Conservation (phyloP, 768 basidiomycete genomes). For the Rhodotorula graminis region DNA sequence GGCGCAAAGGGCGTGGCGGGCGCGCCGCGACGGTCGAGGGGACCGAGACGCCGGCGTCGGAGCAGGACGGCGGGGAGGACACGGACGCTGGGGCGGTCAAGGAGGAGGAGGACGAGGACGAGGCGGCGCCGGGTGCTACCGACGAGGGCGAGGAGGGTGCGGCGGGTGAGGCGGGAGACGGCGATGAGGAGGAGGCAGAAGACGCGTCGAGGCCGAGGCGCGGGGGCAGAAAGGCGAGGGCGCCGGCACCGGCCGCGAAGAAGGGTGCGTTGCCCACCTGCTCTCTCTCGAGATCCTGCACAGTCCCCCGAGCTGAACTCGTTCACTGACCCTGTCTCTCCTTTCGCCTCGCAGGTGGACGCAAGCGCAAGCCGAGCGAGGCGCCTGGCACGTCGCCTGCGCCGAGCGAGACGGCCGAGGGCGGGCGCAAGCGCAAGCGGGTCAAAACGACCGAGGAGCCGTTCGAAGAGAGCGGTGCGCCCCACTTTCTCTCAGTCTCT, state of each 20-base stretch:
- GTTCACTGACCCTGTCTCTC: not conserved
- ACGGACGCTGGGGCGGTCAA: not conserved
- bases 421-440: not conserved
- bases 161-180: not conserved
- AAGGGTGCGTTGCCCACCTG: not conserved
- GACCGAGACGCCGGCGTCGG: not conserved
- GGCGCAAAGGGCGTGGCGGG: not conserved
- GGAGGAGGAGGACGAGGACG: not conserved
- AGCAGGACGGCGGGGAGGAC: not conserved
- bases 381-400: not conserved
- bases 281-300: not conserved
- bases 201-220: not conserved
- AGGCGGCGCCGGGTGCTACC: not conserved
- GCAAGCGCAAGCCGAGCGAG: slow-evolving; percentile 21
- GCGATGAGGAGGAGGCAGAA: not conserved
- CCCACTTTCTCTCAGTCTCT: not conserved
- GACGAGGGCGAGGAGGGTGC: not conserved
- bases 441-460: slow-evolving; percentile 12
- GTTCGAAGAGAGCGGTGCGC: not conserved
- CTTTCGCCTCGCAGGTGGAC: not conserved
- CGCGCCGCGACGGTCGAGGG: not conserved
- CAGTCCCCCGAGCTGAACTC: no score
- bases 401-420: not conserved
- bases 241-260: slow-evolving; percentile 2
- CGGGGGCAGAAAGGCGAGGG: not conserved